Base-by-base conservation (phyloP, 768 basidiomycete species). In the Auricularia heimuer region DNA sequence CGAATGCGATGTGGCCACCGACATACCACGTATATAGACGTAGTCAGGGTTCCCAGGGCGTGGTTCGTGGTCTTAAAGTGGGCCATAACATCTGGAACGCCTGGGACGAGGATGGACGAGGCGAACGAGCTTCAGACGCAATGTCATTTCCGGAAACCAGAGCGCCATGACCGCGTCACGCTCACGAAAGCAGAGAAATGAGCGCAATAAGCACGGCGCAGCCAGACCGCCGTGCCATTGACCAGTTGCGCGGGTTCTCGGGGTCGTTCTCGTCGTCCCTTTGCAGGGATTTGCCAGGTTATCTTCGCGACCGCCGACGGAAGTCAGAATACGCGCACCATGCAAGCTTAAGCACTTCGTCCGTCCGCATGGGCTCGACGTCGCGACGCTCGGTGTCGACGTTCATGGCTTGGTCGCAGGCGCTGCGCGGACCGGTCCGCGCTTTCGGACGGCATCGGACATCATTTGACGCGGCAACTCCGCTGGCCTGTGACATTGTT, bases 101-200 rank as follows among this genome's bases (percentile, higher is more conserved):
- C 62, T 2, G 62, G 62, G 10, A 63, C 62, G 62, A 63, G 39
- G 33, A 63, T 63, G 34, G 63, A 64, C 35, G 63, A 64, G 8
- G 63, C 63, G 56, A 64, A 64, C 34, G 63, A 64, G 16, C 63
- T 64, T 61, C 33, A 39, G n/a, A 14, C 33, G 37, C 18, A 12
- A 7, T 61, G 12, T 61, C 16, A 39, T 29, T 12, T n/a, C 18
- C 8, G 11, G 24, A 14, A 6, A 51, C 6, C 8, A 16, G 29
- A 29, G 2, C 29, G 29, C 29, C 29, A 29, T 29, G 29, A 29
- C 29, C 29, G 29, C 47, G 47, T 1, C 47, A 18, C 39, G 4
- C 44, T 11, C 47, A 54, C 45, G 45, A 47, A 29, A 54, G 63
- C 47, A 64, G 16, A 2, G 36, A 44, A 18, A 47, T 34, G 14